Evolutionary conservation across 495 filamentous ascomycete genomes (phyloP).

Genomic region (Penicillium soppii): DNA sequence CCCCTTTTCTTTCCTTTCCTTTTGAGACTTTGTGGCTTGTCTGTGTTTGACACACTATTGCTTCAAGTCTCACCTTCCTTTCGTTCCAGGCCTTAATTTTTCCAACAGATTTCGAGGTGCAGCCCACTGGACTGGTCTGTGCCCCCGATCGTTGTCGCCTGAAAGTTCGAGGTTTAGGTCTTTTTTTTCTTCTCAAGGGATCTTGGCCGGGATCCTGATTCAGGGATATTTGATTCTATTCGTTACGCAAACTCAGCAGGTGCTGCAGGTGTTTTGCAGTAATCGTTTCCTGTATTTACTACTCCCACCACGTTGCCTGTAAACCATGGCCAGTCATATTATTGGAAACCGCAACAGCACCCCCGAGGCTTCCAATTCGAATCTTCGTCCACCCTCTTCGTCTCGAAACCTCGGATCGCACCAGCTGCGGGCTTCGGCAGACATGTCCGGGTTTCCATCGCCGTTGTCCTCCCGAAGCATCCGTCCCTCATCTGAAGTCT

Average conservation of each 20-base stretch:
- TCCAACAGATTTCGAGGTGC: conserved; percentile 34
- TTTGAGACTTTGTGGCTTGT: conserved; percentile 30
- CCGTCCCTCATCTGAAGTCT: conserved; percentile 89
- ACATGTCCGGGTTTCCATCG: conserved; percentile 87
- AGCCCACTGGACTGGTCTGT: conserved; percentile 55
- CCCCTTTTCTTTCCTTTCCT: conserved; percentile 30
- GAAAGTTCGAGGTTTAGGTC: conserved; percentile 27
- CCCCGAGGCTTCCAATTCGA: conserved; percentile 83
- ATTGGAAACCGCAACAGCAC: conserved; percentile 97
- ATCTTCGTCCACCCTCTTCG: conserved; percentile 84
- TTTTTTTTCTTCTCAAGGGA: conserved; percentile 21
- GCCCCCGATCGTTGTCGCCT: conserved; percentile 36
- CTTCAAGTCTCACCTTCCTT: conserved; percentile 39
- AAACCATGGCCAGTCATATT: conserved; percentile 55
- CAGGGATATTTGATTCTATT: conserved; percentile 23
- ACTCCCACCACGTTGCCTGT: conserved; percentile 39
- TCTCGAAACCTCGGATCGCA: conserved; percentile 79
- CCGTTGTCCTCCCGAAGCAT: conserved; percentile 76
- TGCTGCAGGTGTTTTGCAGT: conserved; percentile 76
- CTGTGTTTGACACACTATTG: conserved; percentile 54
- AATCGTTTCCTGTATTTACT: conserved; percentile 46
- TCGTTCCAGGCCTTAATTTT: conserved; percentile 32
- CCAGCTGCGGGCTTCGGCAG: conserved; percentile 90
- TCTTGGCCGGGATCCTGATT: conserved; percentile 12
- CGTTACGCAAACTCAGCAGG: conserved; percentile 76